Evolutionary conservation across 2,329 filamentous ascomycete genomes (phyloP).

Genomic region (Sporothrix mexicana): DNA sequence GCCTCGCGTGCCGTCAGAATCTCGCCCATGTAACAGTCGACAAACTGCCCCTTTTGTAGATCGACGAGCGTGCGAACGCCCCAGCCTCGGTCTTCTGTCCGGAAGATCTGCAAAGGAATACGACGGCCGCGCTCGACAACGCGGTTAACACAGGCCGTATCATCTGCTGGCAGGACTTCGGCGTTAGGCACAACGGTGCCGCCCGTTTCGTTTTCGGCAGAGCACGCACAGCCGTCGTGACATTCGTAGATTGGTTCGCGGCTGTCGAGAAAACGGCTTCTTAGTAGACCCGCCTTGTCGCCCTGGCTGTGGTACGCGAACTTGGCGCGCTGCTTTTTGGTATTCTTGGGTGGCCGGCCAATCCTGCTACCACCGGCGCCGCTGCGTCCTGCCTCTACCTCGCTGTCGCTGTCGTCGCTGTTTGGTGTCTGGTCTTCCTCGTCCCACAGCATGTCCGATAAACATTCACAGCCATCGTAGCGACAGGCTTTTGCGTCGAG

Average conservation of each 20-base stretch:
- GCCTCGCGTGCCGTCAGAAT: constrained; percentile 70
- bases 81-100: constrained; percentile 75
- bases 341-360: background rate
- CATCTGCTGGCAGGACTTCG: background rate
- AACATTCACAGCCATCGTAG: constrained; percentile 70
- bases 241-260: constrained; percentile 78
- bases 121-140: constrained; percentile 76
- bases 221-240: constrained; percentile 72
- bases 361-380: background rate
- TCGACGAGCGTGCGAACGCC: constrained; percentile 70
- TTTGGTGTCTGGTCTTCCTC: constrained; percentile 57
- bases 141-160: constrained; percentile 67
- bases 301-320: constrained; percentile 71
- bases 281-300: constrained; percentile 57
- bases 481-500: constrained; percentile 67
- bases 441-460: constrained; percentile 62
- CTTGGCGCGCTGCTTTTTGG: constrained; percentile 41
- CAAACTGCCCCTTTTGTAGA: constrained; percentile 74
- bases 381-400: background rate
- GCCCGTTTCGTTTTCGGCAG: constrained; percentile 37
- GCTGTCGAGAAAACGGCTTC: constrained; percentile 58
- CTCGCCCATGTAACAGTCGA: constrained; percentile 79
- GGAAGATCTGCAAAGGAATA: constrained; percentile 77
- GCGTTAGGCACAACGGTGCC: background rate
- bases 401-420: constrained; percentile 43